phyloP scores from a whole-genome alignment of 2,329 filamentous ascomycete genomes.

The Nannizzia gypsea region DNA sequence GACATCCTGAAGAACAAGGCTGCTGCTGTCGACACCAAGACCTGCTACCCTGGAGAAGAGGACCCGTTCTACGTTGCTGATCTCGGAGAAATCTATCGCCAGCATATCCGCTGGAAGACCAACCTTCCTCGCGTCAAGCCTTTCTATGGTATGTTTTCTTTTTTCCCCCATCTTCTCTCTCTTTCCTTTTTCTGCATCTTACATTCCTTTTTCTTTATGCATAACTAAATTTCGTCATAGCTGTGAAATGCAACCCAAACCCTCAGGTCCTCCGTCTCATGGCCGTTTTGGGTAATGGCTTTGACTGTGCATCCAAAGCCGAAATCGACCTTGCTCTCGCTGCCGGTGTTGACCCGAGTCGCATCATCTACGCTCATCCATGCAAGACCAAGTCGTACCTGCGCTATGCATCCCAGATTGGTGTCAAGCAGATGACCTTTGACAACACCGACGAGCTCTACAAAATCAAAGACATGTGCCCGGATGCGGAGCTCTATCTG shows the following conservation, averaged over 20 bases:
- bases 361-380: slow-evolving; percentile 97
- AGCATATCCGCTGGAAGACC: slow-evolving; percentile 96
- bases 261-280: slow-evolving; percentile 78
- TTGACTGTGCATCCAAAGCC: slow-evolving; percentile 95
- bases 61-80: slow-evolving; percentile 98
- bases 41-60: slow-evolving; percentile 83
- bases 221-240: slow-evolving; percentile 40
- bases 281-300: slow-evolving; percentile 78
- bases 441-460: slow-evolving; percentile 96
- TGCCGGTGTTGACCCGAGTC: slow-evolving; percentile 70
- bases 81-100: slow-evolving; percentile 95
- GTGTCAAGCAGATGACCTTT: slow-evolving; percentile 97
- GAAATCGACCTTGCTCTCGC: slow-evolving; percentile 88
- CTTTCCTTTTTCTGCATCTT: slow-evolving; percentile 11
- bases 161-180: background rate
- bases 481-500: slow-evolving; percentile 78
- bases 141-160: slow-evolving; percentile 64
- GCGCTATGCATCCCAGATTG: slow-evolving; percentile 70
- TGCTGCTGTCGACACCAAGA: slow-evolving; percentile 70
- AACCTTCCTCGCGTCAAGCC: slow-evolving; percentile 86
- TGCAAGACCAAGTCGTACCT: slow-evolving; percentile 99
- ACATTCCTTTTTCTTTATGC: background rate
- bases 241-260: slow-evolving; percentile 98
- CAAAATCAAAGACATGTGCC: slow-evolving; percentile 90
- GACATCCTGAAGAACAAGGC: slow-evolving; percentile 78